Base-by-base conservation (phyloP, 23 red algal genomes). In the Gracilaria gracilis region DNA sequence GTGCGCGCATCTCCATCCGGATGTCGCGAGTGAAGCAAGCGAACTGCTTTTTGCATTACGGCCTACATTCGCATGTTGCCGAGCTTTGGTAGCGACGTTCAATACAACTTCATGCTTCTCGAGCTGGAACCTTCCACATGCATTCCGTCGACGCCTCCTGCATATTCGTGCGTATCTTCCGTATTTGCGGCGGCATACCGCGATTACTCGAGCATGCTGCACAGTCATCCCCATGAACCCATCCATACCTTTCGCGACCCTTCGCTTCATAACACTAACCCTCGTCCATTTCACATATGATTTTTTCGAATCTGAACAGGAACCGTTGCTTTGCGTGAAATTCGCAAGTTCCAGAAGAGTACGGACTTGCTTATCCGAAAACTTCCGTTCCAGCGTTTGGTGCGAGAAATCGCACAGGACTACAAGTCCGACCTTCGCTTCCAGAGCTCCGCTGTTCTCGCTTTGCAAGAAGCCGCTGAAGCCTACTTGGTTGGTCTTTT, bases 401-500 rank as follows among this genome's bases (percentile, higher is more conserved):
- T 99, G 79, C 97, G 97, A 24, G 97, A 99, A 72, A 99, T 99
- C 82, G 97, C 97, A 9, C 97, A 99, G 85, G 97, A 99, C 83
- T 99, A 96, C 88, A 99, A 99, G 91, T 96, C 97, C 31, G 97
- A 99, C 80, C 87, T 99, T n/a, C 97, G 97, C 61, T 99, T 99
- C 91, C 97, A 99, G 93, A 93, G 88, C 57, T 94, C 97, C 21
- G 97, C 97, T 8, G 97, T 99, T 34, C 93, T 96, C 61, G 97
- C 97, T 13, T 53, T 99, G 49, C 97, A 99, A 92, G 97, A 99
- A 90, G 97, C 97, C 53, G 88, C 97, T 0, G 97, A 99, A 82
- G 97, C 97, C 16, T 99, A 99, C 85, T 85, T 99, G 12, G 97
- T 99, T 14, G 94, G 94, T 64, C 91, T 99, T 49, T 99, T 99